Evolutionary conservation across 441 rosid genomes (phyloP).

Genomic region (Flueggea neowawraea): DNA sequence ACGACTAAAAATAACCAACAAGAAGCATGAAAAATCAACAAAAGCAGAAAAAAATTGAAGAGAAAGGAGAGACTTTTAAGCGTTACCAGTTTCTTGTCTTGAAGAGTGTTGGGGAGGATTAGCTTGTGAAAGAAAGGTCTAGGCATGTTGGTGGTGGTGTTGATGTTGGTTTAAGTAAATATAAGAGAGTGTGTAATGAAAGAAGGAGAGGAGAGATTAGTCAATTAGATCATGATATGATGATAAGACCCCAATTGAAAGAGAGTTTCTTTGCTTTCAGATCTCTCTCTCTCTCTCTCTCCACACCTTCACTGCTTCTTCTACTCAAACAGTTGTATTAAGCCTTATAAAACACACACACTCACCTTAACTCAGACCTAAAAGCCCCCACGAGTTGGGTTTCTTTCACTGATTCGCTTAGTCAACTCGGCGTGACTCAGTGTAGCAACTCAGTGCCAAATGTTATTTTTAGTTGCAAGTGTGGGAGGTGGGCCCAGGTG

Average conservation of each 20-base stretch:
- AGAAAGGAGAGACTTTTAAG: not conserved
- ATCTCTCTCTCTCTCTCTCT: conserved; percentile 26
- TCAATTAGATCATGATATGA: conserved; percentile 20
- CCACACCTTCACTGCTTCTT: conserved; percentile 1
- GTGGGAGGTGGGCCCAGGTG: too few relatives aligned
- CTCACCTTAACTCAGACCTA: not conserved
- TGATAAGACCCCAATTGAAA: conserved; percentile 25
- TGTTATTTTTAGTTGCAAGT: not conserved
- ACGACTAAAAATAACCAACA: not conserved
- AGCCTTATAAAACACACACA: not conserved
- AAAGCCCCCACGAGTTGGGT: too few relatives aligned
- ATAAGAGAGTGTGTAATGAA: conserved; percentile 12
- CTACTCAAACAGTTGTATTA: not conserved
- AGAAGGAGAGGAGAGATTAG: conserved; percentile 8
- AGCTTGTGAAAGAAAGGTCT: conserved; percentile 92
- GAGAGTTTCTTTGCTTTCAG: conserved; percentile 25
- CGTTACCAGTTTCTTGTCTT: conserved; percentile 70
- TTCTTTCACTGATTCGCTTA: not conserved
- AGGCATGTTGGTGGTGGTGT: conserved; percentile 49
- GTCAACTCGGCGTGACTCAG: not conserved
- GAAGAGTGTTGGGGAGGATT: conserved; percentile 71
- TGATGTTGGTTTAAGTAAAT: conserved; percentile 4
- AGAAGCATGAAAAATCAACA: not conserved
- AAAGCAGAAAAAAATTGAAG: not conserved
- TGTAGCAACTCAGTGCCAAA: not conserved